A percentile compares a stretch with the other conserved stretches of the same genome.
Evolutionary conservation across 495 filamentous ascomycete species (phyloP).

Genomic region (Xeromyces bisporus): DNA sequence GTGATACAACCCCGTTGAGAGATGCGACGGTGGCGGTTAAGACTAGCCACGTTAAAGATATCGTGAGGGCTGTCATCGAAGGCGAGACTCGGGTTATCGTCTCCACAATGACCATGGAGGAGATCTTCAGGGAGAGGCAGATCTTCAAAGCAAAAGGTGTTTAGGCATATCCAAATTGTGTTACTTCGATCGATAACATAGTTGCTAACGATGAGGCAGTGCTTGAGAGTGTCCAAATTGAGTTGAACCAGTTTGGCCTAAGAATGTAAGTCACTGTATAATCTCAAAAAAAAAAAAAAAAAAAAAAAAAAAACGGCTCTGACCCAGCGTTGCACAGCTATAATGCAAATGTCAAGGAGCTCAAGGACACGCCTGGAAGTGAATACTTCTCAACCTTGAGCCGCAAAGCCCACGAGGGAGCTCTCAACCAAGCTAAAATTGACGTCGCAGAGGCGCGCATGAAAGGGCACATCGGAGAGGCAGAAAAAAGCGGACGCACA

Average conservation of each 20-base stretch:
- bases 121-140: conserved; percentile 68
- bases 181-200: neutral
- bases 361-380: conserved; percentile 58
- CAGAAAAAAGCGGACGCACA: conserved; percentile 56
- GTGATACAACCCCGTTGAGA: conserved; percentile 8
- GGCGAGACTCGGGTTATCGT: conserved; percentile 69
- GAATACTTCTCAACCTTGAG: conserved; percentile 65
- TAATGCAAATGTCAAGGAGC: conserved; percentile 69
- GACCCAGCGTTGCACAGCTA: conserved; percentile 32
- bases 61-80: conserved; percentile 79
- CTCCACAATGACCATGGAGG: conserved; percentile 71
- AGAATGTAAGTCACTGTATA: conserved; percentile 29
- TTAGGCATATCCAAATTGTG: neutral
- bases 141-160: conserved; percentile 49
- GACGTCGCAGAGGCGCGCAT: conserved; percentile 69
- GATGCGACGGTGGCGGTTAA: conserved; percentile 15
- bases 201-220: conserved; percentile 19
- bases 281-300: no score
- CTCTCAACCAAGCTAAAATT: conserved; percentile 60
- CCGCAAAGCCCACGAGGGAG: conserved; percentile 69
- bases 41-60: conserved; percentile 58
- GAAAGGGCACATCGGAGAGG: conserved; percentile 62
- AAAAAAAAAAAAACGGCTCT: no score
- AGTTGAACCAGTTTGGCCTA: conserved; percentile 57
- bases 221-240: conserved; percentile 58